Evolutionary conservation across 495 filamentous ascomycete genomes (phyloP).

Genomic region (Endocarpon pusillum): DNA sequence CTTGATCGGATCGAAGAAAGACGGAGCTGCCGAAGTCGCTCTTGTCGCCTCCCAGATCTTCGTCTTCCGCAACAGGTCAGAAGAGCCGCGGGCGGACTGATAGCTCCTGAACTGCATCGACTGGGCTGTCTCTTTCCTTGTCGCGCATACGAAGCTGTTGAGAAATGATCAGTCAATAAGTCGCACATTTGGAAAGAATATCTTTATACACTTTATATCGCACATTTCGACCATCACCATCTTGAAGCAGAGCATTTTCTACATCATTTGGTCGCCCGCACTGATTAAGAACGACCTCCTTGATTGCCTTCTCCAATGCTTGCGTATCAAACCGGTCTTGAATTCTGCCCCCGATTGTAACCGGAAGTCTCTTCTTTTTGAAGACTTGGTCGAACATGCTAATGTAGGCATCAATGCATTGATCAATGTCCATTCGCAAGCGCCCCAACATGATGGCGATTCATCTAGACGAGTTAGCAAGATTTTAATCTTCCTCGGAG

Average conservation of each 20-base stretch:
- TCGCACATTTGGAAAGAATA: background rate
- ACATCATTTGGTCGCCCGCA: slow-evolving; percentile 12
- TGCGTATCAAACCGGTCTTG: slow-evolving; percentile 22
- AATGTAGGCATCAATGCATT: slow-evolving; percentile 29
- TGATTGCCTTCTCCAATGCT: slow-evolving; percentile 24
- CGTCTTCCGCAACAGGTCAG: slow-evolving; percentile 19
- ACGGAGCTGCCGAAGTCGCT: slow-evolving; percentile 26
- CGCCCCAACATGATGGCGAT: slow-evolving; percentile 27
- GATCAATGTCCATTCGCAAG: slow-evolving; percentile 26
- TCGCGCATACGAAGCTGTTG: slow-evolving; percentile 33
- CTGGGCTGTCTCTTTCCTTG: slow-evolving; percentile 21
- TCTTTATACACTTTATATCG: slow-evolving; percentile 21
- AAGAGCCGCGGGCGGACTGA: slow-evolving; percentile 18
- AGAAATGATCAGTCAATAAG: slow-evolving; percentile 1
- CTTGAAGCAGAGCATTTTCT: slow-evolving; percentile 24
- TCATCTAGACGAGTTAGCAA: slow-evolving; percentile 7
- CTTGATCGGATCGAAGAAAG: slow-evolving; percentile 29
- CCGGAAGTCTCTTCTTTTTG: slow-evolving; percentile 16
- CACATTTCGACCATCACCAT: slow-evolving; percentile 11
- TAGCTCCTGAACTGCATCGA: slow-evolving; percentile 29
- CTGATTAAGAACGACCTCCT: slow-evolving; percentile 19
- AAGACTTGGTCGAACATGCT: slow-evolving; percentile 21
- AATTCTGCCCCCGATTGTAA: slow-evolving; percentile 18
- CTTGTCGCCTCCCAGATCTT: slow-evolving; percentile 31
- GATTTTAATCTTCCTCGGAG: background rate